phyloP scores from a whole-genome alignment of 306 rosid genomes.

The Vigna reflexopilosa region DNA sequence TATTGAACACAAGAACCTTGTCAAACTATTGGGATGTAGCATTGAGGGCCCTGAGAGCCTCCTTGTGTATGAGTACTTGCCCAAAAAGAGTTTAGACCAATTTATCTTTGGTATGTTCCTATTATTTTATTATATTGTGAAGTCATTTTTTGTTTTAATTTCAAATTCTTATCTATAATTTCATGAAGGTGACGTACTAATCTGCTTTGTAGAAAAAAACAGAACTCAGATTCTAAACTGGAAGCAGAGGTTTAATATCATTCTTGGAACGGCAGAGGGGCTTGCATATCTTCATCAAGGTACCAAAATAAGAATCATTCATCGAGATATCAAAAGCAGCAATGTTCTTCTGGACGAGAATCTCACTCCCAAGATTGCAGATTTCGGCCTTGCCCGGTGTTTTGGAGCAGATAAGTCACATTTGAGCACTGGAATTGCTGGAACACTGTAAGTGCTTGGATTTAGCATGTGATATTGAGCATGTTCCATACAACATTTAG shows the following conservation, averaged over 20 bases:
- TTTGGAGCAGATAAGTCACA: slow-evolving; percentile 75
- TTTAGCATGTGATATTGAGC: background rate
- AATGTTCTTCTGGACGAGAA: slow-evolving; percentile 85
- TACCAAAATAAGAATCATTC: slow-evolving; percentile 67
- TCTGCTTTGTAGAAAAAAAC: slow-evolving; percentile 62
- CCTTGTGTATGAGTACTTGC: slow-evolving; percentile 77
- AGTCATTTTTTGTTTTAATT: background rate
- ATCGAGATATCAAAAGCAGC: slow-evolving; percentile 92
- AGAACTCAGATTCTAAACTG: slow-evolving; percentile 69
- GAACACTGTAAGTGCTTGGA: slow-evolving; percentile 76
- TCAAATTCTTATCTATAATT: background rate
- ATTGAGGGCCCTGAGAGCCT: slow-evolving; percentile 98
- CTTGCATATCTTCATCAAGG: slow-evolving; percentile 90
- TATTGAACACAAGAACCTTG: slow-evolving; percentile 83
- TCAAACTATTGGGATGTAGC: slow-evolving; percentile 85
- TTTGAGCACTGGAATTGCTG: slow-evolving; percentile 92
- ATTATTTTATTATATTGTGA: background rate
- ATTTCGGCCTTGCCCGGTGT: slow-evolving; percentile 89
- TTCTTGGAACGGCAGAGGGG: slow-evolving; percentile 87
- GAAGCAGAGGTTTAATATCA: slow-evolving; percentile 70
- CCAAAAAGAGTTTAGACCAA: slow-evolving; percentile 77
- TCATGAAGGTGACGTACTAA: slow-evolving; percentile 1
- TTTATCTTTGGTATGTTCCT: slow-evolving; percentile 70
- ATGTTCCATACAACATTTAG: background rate
- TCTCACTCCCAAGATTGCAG: slow-evolving; percentile 81